phyloP scores from a whole-genome alignment of 495 filamentous ascomycete genomes.

The Neurospora terricola region DNA sequence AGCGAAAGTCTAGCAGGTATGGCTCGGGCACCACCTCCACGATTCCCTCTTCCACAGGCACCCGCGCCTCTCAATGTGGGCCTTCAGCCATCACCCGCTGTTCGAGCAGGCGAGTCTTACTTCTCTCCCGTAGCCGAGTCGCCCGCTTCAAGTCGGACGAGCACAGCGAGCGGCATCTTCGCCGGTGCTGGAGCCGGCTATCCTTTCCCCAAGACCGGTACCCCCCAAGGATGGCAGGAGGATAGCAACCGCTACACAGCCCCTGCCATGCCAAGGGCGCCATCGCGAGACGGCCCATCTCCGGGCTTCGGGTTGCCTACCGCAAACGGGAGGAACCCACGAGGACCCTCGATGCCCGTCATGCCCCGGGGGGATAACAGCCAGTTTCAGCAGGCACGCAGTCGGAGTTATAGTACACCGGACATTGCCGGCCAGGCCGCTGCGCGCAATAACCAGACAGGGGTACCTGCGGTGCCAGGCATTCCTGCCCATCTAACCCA shows the following conservation, averaged over 20 bases:
- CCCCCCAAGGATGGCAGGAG: conserved; percentile 53
- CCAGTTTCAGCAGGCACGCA: conserved; percentile 47
- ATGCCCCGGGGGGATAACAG: conserved; percentile 48
- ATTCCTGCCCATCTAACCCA: conserved; percentile 48
- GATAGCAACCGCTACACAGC: conserved; percentile 76
- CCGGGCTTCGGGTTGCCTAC: conserved; percentile 32
- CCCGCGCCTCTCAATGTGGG: conserved; percentile 53
- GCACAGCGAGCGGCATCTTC: conserved; percentile 48
- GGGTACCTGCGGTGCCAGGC: conserved; percentile 44
- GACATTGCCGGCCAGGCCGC: conserved; percentile 44
- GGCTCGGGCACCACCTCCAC: conserved; percentile 48
- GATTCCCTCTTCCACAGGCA: conserved; percentile 55
- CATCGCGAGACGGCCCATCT: conserved; percentile 74
- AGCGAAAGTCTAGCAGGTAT: conserved; percentile 50
- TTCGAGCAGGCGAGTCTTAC: conserved; percentile 59
- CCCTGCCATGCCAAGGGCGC: conserved; percentile 68
- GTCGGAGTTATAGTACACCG: conserved; percentile 52
- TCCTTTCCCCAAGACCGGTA: conserved; percentile 67
- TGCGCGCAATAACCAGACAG: conserved; percentile 22
- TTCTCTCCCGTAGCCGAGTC: conserved; percentile 86
- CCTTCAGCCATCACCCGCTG: conserved; percentile 32
- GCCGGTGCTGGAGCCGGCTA: conserved; percentile 49
- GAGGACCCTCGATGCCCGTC: conserved; percentile 74
- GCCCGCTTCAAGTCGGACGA: conserved; percentile 72
- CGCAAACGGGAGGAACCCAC: conserved; percentile 51